Base-by-base conservation (phyloP, 2,329 filamentous ascomycete genomes). In the Pezicula carpinea region DNA sequence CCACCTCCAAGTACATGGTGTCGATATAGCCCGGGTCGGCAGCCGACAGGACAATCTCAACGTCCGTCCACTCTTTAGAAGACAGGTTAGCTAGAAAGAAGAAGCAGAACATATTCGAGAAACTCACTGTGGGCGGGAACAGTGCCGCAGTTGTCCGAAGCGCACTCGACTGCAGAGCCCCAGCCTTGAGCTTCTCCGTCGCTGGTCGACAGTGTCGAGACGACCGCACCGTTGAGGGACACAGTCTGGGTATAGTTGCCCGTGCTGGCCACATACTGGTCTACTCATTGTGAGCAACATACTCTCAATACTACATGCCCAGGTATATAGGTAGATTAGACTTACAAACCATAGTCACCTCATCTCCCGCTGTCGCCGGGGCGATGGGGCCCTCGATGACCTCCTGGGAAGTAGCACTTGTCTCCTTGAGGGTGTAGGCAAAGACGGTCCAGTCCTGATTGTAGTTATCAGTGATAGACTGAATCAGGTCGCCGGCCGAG, bases 161-260 rank as follows among this genome's bases (percentile, higher is more conserved):
- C 46, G 14, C 46, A 48, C 17, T 48, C 46, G 47, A 73, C 66
- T 0, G 69, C 64, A 33, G 65, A 68, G 2, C 69, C 70, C 64
- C 68, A 73, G 52, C 70, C 69, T 59, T 65, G 54, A 3, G 69
- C 69, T 6, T 69, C 54, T 19, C 65, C 69, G 48, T 67, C 66
- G 44, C 61, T 68, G 40, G 72, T 75, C 2, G 71, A 73, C 2
- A 75, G 64, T 0, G 64, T 71, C 0, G 69, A 69, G 23, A 74
- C 63, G 15, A 59, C 51, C 18, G 55, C 53, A 39, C 62, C 66
- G 47, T 70, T 68, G 19, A 71, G 50, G 1, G 53, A 57, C 29
- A 71, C 66, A 17, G 55, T 58, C 53, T 71, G 69, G 4, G 67
- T 69, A 55, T 71, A 70, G 52, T 70, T 68, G 7, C 62, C 62